These are phyloP conservation scores for Boletus huronensis DNA, from an alignment of 768 basidiomycete genomes.

Conservation along the genomic window DNA sequence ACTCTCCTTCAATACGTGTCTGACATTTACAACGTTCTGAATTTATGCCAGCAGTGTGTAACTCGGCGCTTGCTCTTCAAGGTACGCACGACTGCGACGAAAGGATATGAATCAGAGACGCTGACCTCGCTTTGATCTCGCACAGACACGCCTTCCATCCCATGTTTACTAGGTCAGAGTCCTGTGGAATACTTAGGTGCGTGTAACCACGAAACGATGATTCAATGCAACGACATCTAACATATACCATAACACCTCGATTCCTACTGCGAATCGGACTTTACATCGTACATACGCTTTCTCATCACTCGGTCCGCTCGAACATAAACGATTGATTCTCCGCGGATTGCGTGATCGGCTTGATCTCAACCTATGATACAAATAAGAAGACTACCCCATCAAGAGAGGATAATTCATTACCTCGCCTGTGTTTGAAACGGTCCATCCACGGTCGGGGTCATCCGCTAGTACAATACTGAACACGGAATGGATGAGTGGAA, in stretches of 20 bases:
- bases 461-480: background rate
- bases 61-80: background rate
- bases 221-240: background rate
- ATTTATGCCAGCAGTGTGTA: background rate
- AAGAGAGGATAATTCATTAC: background rate
- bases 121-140: background rate
- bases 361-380: background rate
- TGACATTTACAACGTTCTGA: background rate
- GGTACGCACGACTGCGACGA: background rate
- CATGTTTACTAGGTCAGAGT: too few species aligned
- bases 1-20: too few species aligned
- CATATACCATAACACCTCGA: background rate
- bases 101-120: background rate
- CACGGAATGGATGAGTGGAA: background rate
- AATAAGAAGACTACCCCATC: background rate
- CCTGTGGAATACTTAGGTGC: background rate
- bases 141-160: too few species aligned
- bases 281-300: background rate
- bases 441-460: background rate
- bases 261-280: background rate
- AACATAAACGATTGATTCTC: background rate
- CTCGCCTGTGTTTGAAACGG: background rate
- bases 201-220: background rate
- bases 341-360: background rate
- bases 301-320: accelerated